A percentile compares a stretch with the other conserved stretches of the same genome.
phyloP scores from a whole-genome alignment of 495 filamentous ascomycete species.

The Talaromyces trachyspermus region DNA sequence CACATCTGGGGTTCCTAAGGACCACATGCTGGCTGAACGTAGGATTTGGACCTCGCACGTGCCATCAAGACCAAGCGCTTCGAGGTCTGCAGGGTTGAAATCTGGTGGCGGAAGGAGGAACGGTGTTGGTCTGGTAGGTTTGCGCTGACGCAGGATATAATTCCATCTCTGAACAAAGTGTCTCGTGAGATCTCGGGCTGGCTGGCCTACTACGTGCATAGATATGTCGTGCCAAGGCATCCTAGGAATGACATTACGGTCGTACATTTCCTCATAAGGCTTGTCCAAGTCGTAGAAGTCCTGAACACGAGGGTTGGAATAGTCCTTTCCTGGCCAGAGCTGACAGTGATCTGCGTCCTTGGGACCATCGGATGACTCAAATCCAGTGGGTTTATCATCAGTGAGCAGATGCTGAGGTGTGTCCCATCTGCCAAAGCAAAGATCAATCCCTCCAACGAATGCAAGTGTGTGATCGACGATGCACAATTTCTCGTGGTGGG shows the following conservation, averaged over 20 bases:
- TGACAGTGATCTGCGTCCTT: constrained; percentile 94
- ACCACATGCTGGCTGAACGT: constrained; percentile 85
- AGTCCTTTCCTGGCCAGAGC: constrained; percentile 97
- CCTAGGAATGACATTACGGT: constrained; percentile 73
- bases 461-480: constrained; percentile 94
- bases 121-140: constrained; percentile 88
- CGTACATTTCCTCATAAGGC: constrained; percentile 99
- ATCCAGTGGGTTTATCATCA: constrained; percentile 93
- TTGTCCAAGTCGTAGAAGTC: constrained; percentile 93
- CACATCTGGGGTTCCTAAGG: constrained; percentile 72
- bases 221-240: constrained; percentile 99
- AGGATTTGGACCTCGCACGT: constrained; percentile 96
- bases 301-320: constrained; percentile 90
- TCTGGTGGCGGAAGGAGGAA: constrained; percentile 92
- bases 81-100: constrained; percentile 75
- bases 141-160: constrained; percentile 88
- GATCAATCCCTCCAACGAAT: constrained; percentile 92
- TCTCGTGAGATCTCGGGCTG: constrained; percentile 84
- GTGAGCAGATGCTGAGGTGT: constrained; percentile 83
- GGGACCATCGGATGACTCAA: constrained; percentile 66
- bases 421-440: constrained; percentile 98
- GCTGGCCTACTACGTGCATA: constrained; percentile 98
- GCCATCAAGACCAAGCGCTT: constrained; percentile 78
- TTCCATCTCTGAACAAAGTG: constrained; percentile 99
- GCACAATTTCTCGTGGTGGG: constrained; percentile 95